Conservation (phyloP, 1,284 basidiomycete genomes). For the Ganoderma meredithae region DNA sequence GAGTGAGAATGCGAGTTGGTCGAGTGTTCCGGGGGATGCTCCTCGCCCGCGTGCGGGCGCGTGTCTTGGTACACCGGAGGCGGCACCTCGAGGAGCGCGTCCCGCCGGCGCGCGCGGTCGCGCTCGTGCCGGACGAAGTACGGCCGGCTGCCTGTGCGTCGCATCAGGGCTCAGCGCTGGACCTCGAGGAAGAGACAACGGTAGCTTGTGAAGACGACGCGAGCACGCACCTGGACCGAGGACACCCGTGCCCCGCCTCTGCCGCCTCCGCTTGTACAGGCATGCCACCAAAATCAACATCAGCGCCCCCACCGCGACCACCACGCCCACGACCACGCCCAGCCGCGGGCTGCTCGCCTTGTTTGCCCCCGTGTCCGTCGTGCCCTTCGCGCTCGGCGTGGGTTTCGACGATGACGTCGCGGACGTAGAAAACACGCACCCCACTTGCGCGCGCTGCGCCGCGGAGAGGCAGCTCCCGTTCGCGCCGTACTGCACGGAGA, state of each 20-base stretch:
- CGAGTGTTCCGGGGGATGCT: background rate
- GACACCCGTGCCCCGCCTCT: background rate
- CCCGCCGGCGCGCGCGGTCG: background rate
- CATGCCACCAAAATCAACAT: background rate
- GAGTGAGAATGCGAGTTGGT: background rate
- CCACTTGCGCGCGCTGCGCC: background rate
- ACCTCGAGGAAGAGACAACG: no score
- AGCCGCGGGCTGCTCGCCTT: background rate
- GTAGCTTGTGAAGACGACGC: background rate
- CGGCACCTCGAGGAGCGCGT: slow-evolving; percentile 1
- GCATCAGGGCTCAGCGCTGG: no score
- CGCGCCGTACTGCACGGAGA: background rate
- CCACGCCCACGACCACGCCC: background rate
- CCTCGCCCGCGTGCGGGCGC: background rate
- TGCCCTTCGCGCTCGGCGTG: background rate
- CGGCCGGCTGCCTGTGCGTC: background rate
- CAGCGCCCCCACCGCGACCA: background rate
- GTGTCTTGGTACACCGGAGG: background rate
- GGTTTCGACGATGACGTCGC: background rate
- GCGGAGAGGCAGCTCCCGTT: background rate
- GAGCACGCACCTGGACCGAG: background rate
- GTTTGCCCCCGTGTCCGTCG: background rate
- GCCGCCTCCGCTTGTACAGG: background rate
- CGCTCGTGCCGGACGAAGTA: background rate
- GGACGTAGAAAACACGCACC: background rate